These are phyloP conservation scores for Discostella pseudostelligera DNA, from an alignment of 108 stramenopile species.

Conservation along the genomic window DNA sequence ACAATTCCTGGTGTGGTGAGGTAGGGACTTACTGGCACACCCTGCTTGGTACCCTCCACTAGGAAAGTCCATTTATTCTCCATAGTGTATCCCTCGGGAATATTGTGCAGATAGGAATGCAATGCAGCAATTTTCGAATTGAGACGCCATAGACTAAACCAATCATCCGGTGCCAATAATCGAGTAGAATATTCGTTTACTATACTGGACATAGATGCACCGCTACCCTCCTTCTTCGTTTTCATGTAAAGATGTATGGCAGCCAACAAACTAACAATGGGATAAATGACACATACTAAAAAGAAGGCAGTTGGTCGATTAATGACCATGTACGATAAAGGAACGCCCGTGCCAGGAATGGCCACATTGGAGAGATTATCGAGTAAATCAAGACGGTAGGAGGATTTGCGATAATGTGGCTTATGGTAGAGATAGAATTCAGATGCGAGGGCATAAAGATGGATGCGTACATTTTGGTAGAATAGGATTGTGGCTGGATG, in stretches of 20 bases:
- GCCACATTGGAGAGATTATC: slow-evolving; percentile 97
- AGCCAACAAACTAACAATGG: slow-evolving; percentile 69
- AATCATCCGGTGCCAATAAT: slow-evolving; percentile 91
- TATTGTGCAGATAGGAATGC: slow-evolving; percentile 86
- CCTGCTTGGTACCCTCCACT: slow-evolving; percentile 64
- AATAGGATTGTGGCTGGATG: slow-evolving; percentile 42
- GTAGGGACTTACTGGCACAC: slow-evolving; percentile 91
- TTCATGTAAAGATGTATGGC: slow-evolving; percentile 65
- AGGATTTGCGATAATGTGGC: slow-evolving; percentile 92
- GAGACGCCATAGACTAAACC: slow-evolving; percentile 96
- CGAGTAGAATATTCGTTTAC: slow-evolving; percentile 77
- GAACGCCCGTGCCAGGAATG: slow-evolving; percentile 95
- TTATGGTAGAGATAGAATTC: slow-evolving; percentile 89
- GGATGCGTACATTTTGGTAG: slow-evolving; percentile 82
- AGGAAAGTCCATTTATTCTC: slow-evolving; percentile 99
- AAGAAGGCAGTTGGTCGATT: slow-evolving; percentile 40
- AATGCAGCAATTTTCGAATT: slow-evolving; percentile 92
- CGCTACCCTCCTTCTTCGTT: slow-evolving; percentile 35
- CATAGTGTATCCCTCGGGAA: slow-evolving; percentile 80
- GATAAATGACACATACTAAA: slow-evolving; percentile 78
- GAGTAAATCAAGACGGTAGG: slow-evolving; percentile 83
- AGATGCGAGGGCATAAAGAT: slow-evolving; percentile 87
- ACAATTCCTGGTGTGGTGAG: slow-evolving; percentile 84
- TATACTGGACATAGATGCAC: slow-evolving; percentile 51
- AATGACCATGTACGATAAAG: slow-evolving; percentile 69